Percentiles rank a stretch among this genome's conserved stretches.
phyloP scores from a whole-genome alignment of 805 yeast species.

The Wickerhamiella occidentalis region DNA sequence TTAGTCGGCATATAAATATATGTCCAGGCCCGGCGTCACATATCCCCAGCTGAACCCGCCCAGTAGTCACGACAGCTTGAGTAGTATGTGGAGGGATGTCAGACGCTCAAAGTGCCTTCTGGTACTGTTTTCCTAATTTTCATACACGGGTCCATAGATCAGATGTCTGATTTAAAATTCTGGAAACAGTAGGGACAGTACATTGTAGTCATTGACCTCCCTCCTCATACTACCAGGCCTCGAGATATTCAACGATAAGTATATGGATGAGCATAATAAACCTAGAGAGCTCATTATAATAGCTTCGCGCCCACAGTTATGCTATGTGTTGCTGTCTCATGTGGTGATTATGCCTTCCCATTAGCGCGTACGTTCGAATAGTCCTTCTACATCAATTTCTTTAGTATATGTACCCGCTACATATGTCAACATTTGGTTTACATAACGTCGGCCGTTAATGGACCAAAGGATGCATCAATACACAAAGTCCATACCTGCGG shows the following conservation, averaged over 20 bases:
- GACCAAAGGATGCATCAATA: too few relatives aligned
- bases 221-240: background rate
- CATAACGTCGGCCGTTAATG: too few relatives aligned
- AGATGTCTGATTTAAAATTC: background rate
- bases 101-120: background rate
- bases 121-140: background rate
- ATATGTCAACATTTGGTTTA: too few relatives aligned
- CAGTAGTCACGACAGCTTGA: background rate
- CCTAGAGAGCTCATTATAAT: too few relatives aligned
- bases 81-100: constrained; percentile 3
- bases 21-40: background rate
- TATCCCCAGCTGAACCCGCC: background rate
- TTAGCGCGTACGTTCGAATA: too few relatives aligned
- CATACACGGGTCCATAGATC: background rate
- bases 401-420: too few relatives aligned
- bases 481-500: too few relatives aligned
- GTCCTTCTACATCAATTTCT: too few relatives aligned
- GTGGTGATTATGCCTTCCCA: too few relatives aligned
- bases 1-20: background rate
- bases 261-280: too few relatives aligned
- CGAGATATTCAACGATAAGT: background rate
- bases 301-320: too few relatives aligned
- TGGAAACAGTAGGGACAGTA: background rate
- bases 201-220: background rate
- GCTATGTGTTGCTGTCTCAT: too few relatives aligned